Evolutionary conservation across 2,329 filamentous ascomycete genomes (phyloP).

Genomic region (Gremmenia infestans): DNA sequence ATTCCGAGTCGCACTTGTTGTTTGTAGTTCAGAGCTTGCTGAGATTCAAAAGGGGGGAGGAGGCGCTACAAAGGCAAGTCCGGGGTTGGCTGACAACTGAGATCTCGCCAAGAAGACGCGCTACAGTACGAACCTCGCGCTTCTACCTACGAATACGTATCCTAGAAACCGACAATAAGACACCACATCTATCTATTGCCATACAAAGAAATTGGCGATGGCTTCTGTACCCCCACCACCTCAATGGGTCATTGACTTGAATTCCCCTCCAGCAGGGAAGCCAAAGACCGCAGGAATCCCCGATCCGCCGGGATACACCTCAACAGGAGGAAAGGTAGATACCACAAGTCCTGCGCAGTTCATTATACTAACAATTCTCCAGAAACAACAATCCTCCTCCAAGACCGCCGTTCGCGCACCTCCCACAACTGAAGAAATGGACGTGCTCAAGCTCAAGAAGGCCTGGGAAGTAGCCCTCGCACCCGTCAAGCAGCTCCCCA

Average conservation of each 20-base stretch:
- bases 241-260: conserved; percentile 79
- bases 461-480: conserved; percentile 96
- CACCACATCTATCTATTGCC: background rate
- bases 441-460: conserved; percentile 95
- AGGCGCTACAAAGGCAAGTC: conserved; percentile 7
- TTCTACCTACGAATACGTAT: background rate
- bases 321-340: conserved; percentile 52
- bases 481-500: conserved; percentile 88
- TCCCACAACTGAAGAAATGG: conserved; percentile 79
- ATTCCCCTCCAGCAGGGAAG: conserved; percentile 61
- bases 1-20: background rate
- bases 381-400: conserved; percentile 36
- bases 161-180: no score
- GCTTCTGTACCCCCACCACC: conserved; percentile 49
- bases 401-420: conserved; percentile 52
- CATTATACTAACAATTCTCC: conserved; percentile 14
- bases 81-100: conserved; percentile 11
- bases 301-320: conserved; percentile 81
- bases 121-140: conserved; percentile 4
- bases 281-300: conserved; percentile 63
- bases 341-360: conserved; percentile 2
- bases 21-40: conserved; percentile 4
- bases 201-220: conserved; percentile 25
- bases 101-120: conserved; percentile 2
- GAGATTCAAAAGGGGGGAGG: conserved; percentile 14